phyloP scores from a whole-genome alignment of 2,329 filamentous ascomycete species.

The Fusarium succisae region DNA sequence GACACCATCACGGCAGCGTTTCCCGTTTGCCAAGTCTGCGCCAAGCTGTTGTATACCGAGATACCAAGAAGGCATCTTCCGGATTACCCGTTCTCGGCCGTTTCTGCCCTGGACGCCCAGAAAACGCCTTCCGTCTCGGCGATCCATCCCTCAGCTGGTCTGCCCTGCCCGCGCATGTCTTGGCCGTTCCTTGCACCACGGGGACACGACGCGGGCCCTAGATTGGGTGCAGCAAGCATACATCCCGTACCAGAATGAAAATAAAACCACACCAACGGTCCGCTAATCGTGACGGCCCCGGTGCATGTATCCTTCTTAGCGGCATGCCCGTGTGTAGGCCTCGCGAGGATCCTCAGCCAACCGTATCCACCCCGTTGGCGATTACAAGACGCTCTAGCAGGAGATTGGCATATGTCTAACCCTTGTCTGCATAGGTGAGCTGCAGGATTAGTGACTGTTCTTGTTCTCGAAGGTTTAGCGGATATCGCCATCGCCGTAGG shows the following conservation, averaged over 20 bases:
- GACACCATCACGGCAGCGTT: background rate
- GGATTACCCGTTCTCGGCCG: conserved; percentile 6
- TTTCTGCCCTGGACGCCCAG: conserved; percentile 9
- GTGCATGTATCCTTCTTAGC: conserved; percentile 8
- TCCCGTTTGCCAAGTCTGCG: conserved; percentile 17
- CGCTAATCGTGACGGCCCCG: conserved; percentile 11
- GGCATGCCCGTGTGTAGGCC: background rate
- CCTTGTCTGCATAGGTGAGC: background rate
- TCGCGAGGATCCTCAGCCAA: conserved; percentile 7
- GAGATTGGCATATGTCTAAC: background rate
- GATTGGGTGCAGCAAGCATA: conserved; percentile 20
- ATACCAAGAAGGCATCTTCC: conserved; percentile 9
- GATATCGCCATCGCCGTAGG: background rate
- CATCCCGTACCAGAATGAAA: background rate
- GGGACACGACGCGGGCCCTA: conserved; percentile 1
- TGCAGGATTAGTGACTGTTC: background rate
- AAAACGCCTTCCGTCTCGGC: conserved; percentile 3
- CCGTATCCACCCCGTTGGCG: conserved; percentile 19
- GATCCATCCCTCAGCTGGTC: conserved; percentile 6
- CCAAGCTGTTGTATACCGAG: conserved; percentile 21
- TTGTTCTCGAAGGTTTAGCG: background rate
- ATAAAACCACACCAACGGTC: background rate
- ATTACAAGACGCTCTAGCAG: background rate
- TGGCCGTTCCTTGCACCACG: conserved; percentile 32
- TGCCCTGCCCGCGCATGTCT: background rate